Percentiles rank a stretch among this genome's conserved stretches.
phyloP scores from a whole-genome alignment of 2,329 filamentous ascomycete species.

The Metarhizium anisopliae region DNA sequence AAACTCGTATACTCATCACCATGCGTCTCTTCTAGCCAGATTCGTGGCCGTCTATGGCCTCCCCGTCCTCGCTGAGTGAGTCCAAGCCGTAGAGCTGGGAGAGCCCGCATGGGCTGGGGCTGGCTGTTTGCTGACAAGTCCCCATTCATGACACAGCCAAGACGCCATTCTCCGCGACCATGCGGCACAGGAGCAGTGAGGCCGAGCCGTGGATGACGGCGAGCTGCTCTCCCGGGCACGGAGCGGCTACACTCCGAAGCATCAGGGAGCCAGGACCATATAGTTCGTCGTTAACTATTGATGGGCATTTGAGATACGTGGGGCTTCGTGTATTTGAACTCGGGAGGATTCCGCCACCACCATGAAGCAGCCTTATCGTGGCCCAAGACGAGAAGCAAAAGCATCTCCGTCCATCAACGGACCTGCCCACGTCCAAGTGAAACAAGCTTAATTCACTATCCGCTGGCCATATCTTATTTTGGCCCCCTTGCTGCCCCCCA shows the following conservation, averaged over 20 bases:
- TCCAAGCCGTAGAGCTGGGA: neutral
- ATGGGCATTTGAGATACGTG: neutral
- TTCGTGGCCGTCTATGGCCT: too few relatives aligned
- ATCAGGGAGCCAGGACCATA: neutral
- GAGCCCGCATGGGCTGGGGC: neutral
- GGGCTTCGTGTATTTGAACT: neutral
- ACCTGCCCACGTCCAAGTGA: neutral
- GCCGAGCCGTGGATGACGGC: neutral
- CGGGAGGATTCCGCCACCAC: neutral
- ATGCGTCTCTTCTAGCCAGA: too few relatives aligned
- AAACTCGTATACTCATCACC: too few relatives aligned
- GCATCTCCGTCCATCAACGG: neutral
- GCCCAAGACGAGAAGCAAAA: neutral
- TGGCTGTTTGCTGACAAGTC: neutral
- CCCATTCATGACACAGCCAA: neutral
- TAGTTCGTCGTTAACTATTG: neutral
- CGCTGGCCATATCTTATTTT: neutral
- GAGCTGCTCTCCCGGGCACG: neutral
- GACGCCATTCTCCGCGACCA: neutral
- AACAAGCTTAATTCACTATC: neutral
- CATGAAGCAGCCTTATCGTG: neutral
- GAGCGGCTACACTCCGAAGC: neutral
- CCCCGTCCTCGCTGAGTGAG: neutral
- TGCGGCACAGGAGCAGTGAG: neutral
- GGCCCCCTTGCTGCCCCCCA: neutral